Base-by-base conservation (phyloP, 2,329 filamentous ascomycete genomes). In the Fusarium denticulatum region DNA sequence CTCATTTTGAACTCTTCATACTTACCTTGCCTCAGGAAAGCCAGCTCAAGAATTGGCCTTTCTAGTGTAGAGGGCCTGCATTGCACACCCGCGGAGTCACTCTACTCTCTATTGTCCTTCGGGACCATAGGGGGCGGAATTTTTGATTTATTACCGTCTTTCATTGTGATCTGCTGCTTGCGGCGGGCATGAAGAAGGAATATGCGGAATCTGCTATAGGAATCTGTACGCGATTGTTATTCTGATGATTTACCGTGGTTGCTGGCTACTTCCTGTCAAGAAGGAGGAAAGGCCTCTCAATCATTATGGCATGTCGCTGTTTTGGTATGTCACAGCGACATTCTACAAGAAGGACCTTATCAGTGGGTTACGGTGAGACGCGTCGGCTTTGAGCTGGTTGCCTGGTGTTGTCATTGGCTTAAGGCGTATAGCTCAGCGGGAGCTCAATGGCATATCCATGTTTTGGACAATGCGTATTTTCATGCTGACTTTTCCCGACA, bases 71-170 rank as follows among this genome's bases (percentile, higher is more conserved):
- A 80, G 83, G 81, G 83, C 85, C 86, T 88, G 85, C 86, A 88
- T 87, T 86, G 86, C 86, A 88, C 86, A 86, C 75, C 82, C 47
- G 86, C 83, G 86, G 86, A 82, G 85, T 85, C 82, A 79, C 50
- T 83, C 82, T 79, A 78, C 76, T 73, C 82, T 86, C 83, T 81
- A 86, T 86, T 87, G 85, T 84, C 84, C 84, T 87, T 87, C 84
- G 86, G 85, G 85, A 83, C 85, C 86, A 85, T 87, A 81, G 84
- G 82, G 80, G 83, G 83, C 82, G 85, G 58, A 88, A 87, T 87
- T 87, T 88, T 87, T 87, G 84, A 83, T 88, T 78, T 84, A 69
- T 56, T 45, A 69, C 59, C 58, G 32, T 72, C 83, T 87, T 87
- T 86, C 85, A 83, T 86, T 84, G 72, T 84, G 81, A 64, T 59